These are phyloP conservation scores for Vitis vinifera DNA, from an alignment of 164 flowering plant genomes.

Conservation along the genomic window DNA sequence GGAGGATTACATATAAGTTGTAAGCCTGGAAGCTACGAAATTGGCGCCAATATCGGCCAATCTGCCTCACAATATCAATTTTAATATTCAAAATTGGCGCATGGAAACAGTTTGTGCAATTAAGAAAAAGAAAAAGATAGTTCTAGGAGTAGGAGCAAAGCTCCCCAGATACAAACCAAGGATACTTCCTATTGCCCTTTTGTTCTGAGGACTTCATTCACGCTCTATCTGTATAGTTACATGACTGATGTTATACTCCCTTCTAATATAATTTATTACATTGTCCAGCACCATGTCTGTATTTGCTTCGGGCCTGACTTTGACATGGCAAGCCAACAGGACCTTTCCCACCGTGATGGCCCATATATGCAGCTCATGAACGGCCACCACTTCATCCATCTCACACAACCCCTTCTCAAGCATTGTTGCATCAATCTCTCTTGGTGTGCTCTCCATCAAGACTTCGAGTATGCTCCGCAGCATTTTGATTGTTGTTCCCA, in stretches of 20 bases:
- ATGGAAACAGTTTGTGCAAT: too few relatives aligned
- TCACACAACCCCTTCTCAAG: slow-evolving; percentile 36
- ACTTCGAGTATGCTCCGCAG: slow-evolving; percentile 38
- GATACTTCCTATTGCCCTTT: neutral
- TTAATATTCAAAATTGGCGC: neutral
- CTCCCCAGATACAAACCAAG: neutral
- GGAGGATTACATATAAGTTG: neutral
- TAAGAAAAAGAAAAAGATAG: too few relatives aligned
- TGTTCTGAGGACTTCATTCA: neutral
- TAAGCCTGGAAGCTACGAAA: neutral
- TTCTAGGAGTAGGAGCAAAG: too few relatives aligned
- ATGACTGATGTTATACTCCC: slow-evolving; percentile 46
- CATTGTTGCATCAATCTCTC: slow-evolving; percentile 44
- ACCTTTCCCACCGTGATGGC: slow-evolving; percentile 46
- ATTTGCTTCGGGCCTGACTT: slow-evolving; percentile 34
- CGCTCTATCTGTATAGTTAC: slow-evolving; percentile 45
- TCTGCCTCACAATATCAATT: neutral
- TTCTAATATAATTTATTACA: slow-evolving; percentile 32
- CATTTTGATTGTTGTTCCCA: slow-evolving; percentile 44
- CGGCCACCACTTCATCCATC: slow-evolving; percentile 39
- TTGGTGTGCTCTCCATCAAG: slow-evolving; percentile 50
- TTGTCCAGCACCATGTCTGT: slow-evolving; percentile 43
- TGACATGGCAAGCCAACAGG: slow-evolving; percentile 43
- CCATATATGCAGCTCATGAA: slow-evolving; percentile 51
- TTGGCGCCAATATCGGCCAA: neutral